Conservation (phyloP, 108 stramenopile genomes). For the Poteriospumella lacustris region DNA sequence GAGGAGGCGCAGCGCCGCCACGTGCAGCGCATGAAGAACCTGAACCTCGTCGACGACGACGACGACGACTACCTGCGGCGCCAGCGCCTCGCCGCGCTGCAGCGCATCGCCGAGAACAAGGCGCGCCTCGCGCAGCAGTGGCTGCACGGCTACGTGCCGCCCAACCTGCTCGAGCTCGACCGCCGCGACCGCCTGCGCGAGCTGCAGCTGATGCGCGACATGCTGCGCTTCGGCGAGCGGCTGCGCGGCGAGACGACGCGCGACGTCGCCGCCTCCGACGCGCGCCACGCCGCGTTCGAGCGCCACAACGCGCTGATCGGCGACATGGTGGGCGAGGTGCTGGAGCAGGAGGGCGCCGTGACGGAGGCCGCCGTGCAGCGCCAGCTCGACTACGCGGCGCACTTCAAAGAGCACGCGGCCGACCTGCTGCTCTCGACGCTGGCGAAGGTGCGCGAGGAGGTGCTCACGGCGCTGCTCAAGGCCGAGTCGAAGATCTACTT, state of each 20-base stretch:
- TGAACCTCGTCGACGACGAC: neutral
- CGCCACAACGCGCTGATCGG: neutral
- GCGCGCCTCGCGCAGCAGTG: too few relatives aligned
- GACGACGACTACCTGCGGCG: neutral
- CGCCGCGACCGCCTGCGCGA: neutral
- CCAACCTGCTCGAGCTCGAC: neutral
- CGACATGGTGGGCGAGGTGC: neutral
- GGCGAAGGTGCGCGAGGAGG: neutral
- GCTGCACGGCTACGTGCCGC: neutral
- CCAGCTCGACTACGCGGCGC: neutral
- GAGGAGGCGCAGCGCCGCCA: neutral
- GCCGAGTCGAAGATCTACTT: conserved; percentile 1
- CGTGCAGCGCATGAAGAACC: neutral
- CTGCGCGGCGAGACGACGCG: too few relatives aligned
- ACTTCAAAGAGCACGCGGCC: conserved; percentile 10
- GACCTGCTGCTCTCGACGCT: neutral
- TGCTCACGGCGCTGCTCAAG: neutral
- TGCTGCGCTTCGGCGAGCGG: neutral
- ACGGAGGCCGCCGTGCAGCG: neutral
- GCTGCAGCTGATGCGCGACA: neutral
- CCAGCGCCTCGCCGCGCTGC: too few relatives aligned
- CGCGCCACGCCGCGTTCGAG: too few relatives aligned
- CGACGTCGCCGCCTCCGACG: too few relatives aligned
- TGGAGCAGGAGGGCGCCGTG: neutral
- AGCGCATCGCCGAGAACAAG: too few relatives aligned